Evolutionary conservation across 208 protist genomes (phyloP), one percentile per base, ranked within the genome.

Genomic region (Leishmania mexicana): DNA sequence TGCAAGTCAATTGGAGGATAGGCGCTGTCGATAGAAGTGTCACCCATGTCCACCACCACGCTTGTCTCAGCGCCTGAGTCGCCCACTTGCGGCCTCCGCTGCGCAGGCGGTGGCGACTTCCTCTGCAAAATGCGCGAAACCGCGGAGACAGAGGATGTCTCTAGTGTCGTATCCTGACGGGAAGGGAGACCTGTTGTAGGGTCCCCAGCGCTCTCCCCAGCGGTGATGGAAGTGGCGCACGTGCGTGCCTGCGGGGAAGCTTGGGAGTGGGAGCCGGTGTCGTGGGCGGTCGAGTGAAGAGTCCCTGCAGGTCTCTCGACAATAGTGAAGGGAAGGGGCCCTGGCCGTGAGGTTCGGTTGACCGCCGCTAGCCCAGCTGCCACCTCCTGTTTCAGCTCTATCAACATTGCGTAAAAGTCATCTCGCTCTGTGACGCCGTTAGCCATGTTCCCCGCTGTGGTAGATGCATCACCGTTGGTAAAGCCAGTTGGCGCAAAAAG

Each of bases 361-460:
- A 54, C 67, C 8, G 73, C 74, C 15, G 67, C n/a, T 49, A 87
- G 79, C 13, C 79, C 81, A 17, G 83, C 75, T 8, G 60, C 53
- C 47, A 90, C 87, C 49, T 90, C 83, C 31, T 64, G 70, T 28
- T 86, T 83, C 28, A 92, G 83, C 5, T 76, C 82, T 17, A 77
- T 64, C 47, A 90, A 49, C 89, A 92, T 92, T 35, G 72, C 75
- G 38, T 80, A 72, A 7, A 92, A 81, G 51, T 78, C 81, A 68
- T 90, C 89, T 17, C 45, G 47, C 5, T 54, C 73, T 40, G 73
- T 35, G 35, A 40, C n/a, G 35, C 28, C 35, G 73, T n/a, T 3
- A 45, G 73, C 11, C 17, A 24, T 58, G 51, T 15, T 62, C 73
- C 31, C 51, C 35, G 73, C 73, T 11, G 73, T 68, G 3, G 73